Conservation (phyloP, 2,329 filamentous ascomycete species). For the Paraphoma chrysanthemicola region DNA sequence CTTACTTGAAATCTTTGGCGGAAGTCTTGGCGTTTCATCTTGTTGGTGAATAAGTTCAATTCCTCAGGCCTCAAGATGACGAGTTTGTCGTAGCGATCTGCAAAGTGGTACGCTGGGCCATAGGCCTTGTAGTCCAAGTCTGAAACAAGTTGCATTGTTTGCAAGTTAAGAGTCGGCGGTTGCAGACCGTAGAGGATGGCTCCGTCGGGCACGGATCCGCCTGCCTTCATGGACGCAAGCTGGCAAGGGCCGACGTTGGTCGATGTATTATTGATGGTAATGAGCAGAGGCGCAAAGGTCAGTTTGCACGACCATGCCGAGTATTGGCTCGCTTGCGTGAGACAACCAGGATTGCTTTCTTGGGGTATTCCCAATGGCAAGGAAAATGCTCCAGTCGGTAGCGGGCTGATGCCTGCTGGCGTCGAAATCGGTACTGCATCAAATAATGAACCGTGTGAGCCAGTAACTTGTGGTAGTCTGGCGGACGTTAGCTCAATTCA, state of each 20-base stretch:
- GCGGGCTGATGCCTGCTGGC: slow-evolving; percentile 51
- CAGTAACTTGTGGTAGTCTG: slow-evolving; percentile 54
- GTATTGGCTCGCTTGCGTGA: slow-evolving; percentile 53
- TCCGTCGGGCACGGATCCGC: slow-evolving; percentile 45
- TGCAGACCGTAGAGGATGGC: slow-evolving; percentile 68
- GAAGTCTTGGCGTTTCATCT: slow-evolving; percentile 25
- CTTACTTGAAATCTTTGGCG: slow-evolving; percentile 53
- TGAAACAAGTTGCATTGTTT: slow-evolving; percentile 61
- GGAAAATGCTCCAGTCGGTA: slow-evolving; percentile 59
- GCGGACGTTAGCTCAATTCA: slow-evolving; percentile 18
- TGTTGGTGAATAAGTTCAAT: slow-evolving; percentile 32
- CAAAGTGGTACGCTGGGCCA: slow-evolving; percentile 71
- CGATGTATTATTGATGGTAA: slow-evolving; percentile 34
- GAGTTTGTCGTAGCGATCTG: slow-evolving; percentile 68
- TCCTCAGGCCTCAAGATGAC: slow-evolving; percentile 59
- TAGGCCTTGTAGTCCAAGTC: slow-evolving; percentile 63
- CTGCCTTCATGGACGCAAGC: slow-evolving; percentile 29
- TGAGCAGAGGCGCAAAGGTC: slow-evolving; percentile 42
- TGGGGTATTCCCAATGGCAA: slow-evolving; percentile 57
- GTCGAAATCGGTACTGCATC: slow-evolving; percentile 60
- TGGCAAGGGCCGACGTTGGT: slow-evolving; percentile 13
- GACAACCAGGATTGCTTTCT: slow-evolving; percentile 58
- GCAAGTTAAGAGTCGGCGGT: slow-evolving; percentile 58
- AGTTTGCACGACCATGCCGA: slow-evolving; percentile 60
- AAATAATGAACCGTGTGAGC: slow-evolving; percentile 53